Conservation (phyloP, 2,329 filamentous ascomycete species). For the Metarhizium brunneum region DNA sequence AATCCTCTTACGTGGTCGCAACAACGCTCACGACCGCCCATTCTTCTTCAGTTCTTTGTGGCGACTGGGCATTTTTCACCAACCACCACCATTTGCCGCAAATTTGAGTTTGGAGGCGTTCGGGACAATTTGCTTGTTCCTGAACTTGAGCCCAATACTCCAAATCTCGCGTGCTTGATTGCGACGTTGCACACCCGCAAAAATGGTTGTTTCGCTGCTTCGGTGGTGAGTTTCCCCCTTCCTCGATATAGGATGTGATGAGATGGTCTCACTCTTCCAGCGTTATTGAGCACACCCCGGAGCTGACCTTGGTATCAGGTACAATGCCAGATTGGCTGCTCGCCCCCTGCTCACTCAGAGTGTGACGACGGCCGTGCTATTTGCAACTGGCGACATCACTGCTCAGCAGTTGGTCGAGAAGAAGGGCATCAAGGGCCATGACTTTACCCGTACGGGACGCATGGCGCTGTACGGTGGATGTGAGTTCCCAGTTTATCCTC, state of each 20-base stretch:
- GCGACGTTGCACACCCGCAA: neutral
- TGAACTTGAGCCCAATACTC: neutral
- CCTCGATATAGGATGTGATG: conserved; percentile 4
- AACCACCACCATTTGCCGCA: neutral
- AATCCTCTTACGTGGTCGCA: no score
- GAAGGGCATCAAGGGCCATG: conserved; percentile 67
- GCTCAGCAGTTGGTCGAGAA: conserved; percentile 88
- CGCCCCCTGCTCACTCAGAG: conserved; percentile 85
- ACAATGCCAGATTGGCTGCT: conserved; percentile 71
- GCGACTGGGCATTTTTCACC: neutral
- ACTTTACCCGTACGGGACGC: conserved; percentile 59
- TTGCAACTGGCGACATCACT: conserved; percentile 82
- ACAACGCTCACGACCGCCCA: no score
- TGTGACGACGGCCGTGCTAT: conserved; percentile 83
- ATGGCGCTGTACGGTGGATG: conserved; percentile 76
- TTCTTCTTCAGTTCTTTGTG: neutral
- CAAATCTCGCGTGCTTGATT: neutral
- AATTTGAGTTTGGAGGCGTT: conserved; percentile 1
- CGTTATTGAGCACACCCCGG: neutral
- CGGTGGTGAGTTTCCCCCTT: conserved; percentile 17
- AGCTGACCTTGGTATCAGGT: conserved; percentile 43
- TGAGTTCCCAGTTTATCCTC: conserved; percentile 29
- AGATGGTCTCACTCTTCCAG: neutral
- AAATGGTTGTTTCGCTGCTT: conserved; percentile 15
- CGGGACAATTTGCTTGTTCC: neutral